These are phyloP conservation scores for Mycena galopus DNA, from an alignment of 768 basidiomycete species.

Conservation along the genomic window DNA sequence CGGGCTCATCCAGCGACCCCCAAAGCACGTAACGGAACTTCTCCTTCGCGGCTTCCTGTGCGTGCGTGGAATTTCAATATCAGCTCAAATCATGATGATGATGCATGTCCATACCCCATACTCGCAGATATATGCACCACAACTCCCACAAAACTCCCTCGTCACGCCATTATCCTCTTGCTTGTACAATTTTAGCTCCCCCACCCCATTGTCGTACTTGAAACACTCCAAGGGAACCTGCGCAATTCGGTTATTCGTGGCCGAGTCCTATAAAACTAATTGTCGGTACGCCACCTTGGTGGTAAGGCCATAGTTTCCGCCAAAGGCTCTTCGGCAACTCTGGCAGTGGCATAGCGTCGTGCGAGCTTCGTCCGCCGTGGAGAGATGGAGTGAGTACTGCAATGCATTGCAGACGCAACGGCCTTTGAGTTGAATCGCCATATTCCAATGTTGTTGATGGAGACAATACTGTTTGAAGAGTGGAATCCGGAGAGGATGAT, in stretches of 20 bases:
- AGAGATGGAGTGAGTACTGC: not conserved
- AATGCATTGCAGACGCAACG: not conserved
- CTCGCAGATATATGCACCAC: not conserved
- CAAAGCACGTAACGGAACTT: not conserved
- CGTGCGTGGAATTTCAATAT: not conserved
- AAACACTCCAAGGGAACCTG: not conserved
- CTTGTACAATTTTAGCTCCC: not conserved
- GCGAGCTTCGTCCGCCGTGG: not conserved
- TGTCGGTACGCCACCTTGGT: not conserved
- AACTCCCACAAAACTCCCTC: not conserved
- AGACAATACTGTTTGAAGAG: too few relatives aligned
- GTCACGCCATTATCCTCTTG: not conserved
- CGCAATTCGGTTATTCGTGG: too few relatives aligned
- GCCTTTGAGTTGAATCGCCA: not conserved
- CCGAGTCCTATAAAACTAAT: too few relatives aligned
- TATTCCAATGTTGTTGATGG: not conserved
- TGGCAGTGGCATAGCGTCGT: not conserved
- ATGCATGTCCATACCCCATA: not conserved
- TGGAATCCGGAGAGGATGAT: too few relatives aligned
- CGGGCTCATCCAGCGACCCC: not conserved
- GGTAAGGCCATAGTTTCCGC: not conserved
- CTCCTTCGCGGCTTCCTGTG: not conserved
- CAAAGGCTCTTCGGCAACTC: not conserved
- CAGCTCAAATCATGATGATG: not conserved
- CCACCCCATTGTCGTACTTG: not conserved